These are phyloP conservation scores for Xanthoconium stramineum DNA, from an alignment of 768 basidiomycete species.

Conservation along the genomic window DNA sequence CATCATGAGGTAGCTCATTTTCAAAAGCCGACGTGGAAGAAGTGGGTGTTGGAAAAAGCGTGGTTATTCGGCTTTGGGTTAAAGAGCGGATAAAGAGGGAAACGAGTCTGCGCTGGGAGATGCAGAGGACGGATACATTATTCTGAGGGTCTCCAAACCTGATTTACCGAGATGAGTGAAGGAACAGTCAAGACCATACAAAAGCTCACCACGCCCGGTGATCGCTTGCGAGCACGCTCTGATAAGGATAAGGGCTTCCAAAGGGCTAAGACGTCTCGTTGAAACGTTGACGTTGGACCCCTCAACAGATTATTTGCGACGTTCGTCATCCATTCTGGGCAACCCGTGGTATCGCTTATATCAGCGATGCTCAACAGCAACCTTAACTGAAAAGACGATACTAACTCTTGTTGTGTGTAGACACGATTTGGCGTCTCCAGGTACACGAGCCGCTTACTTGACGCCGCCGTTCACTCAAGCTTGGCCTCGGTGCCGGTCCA, in stretches of 20 bases:
- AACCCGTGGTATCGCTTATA: no score
- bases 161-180: conserved; percentile 1
- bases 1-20: conserved; percentile 70
- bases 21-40: conserved; percentile 53
- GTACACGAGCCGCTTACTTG: no score
- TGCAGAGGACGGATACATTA: conserved; percentile 79
- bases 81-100: conserved; percentile 68
- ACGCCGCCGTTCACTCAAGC: no score
- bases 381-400: no score
- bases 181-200: conserved; percentile 3
- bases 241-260: conserved; percentile 62
- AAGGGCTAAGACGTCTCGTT: conserved; percentile 57
- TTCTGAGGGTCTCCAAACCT: conserved; percentile 80
- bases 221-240: conserved; percentile 69
- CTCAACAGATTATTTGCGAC: no score
- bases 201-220: conserved; percentile 53
- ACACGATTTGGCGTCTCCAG: no score
- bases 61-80: conserved; percentile 42
- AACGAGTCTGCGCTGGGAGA: conserved; percentile 70
- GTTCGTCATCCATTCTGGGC: no score
- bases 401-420: no score
- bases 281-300: no score
- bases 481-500: no score
- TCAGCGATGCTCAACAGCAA: no score
- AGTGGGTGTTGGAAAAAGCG: conserved; percentile 49